Conservation (phyloP, 1,284 basidiomycete species). For the Apiotrichum brassicae region DNA sequence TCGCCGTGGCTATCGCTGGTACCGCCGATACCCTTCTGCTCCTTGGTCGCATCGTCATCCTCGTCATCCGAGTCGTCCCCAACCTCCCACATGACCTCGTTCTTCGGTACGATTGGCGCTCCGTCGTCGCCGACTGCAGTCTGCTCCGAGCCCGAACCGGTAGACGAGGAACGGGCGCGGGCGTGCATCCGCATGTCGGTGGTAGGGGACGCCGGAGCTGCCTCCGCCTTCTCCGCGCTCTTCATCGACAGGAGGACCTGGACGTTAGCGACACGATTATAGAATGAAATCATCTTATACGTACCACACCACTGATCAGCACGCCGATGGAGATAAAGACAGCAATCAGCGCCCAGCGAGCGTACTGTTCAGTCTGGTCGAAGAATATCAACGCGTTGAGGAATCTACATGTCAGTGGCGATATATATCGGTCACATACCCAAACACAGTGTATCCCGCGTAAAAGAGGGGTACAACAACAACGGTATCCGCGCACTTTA, state of each 20-base stretch:
- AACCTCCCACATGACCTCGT: slow-evolving; percentile 13
- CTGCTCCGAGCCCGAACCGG: neutral
- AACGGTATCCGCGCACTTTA: slow-evolving; percentile 59
- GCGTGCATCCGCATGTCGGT: slow-evolving; percentile 30
- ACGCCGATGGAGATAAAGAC: slow-evolving; percentile 77
- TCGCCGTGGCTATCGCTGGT: slow-evolving; percentile 14
- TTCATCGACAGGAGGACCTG: slow-evolving; percentile 44
- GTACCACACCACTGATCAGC: slow-evolving; percentile 75
- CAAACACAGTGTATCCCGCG: slow-evolving; percentile 58
- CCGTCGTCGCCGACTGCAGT: neutral
- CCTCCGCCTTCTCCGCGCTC: slow-evolving; percentile 24
- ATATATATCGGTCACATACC: slow-evolving; percentile 69
- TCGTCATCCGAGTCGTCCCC: slow-evolving; percentile 18
- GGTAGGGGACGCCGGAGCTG: slow-evolving; percentile 7
- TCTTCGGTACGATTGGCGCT: neutral
- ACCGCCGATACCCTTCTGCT: slow-evolving; percentile 26
- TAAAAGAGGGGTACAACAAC: slow-evolving; percentile 68
- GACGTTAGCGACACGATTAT: neutral
- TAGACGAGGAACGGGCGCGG: neutral
- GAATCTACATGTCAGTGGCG: slow-evolving; percentile 52
- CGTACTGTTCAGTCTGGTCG: slow-evolving; percentile 71
- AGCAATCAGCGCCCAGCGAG: slow-evolving; percentile 75
- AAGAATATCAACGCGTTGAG: slow-evolving; percentile 69
- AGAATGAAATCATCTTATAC: slow-evolving; percentile 3
- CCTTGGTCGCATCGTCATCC: slow-evolving; percentile 15